Percentiles rank a stretch among this genome's conserved stretches.
Conservation (phyloP, 306 rosid genomes). For the Medicago lupulina region DNA sequence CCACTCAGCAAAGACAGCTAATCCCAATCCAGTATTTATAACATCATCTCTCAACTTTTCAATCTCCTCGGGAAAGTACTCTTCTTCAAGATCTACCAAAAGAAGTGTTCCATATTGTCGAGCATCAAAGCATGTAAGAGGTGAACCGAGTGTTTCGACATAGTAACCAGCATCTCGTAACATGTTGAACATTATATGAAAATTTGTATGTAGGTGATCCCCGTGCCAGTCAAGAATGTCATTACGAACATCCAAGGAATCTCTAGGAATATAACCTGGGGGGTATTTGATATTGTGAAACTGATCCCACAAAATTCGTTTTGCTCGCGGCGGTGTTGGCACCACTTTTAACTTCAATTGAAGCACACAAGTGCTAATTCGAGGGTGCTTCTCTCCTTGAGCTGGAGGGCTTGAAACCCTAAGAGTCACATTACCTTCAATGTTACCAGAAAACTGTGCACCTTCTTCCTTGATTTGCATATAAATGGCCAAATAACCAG, state of each 20-base stretch:
- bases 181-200: slow-evolving; percentile 96
- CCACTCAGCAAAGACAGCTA: slow-evolving; percentile 95
- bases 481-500: slow-evolving; percentile 93
- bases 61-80: slow-evolving; percentile 93
- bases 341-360: slow-evolving; percentile 87
- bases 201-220: slow-evolving; percentile 94
- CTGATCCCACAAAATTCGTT: slow-evolving; percentile 96
- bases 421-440: slow-evolving; percentile 91
- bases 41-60: slow-evolving; percentile 89
- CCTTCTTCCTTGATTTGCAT: slow-evolving; percentile 98
- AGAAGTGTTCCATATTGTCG: slow-evolving; percentile 88
- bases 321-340: slow-evolving; percentile 84
- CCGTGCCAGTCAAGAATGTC: slow-evolving; percentile 99
- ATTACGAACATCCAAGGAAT: slow-evolving; percentile 95
- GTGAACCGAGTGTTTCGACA: slow-evolving; percentile 93
- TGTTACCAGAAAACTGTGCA: slow-evolving; percentile 79
- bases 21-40: slow-evolving; percentile 82
- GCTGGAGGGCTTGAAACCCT: slow-evolving; percentile 83
- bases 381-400: slow-evolving; percentile 66
- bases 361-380: slow-evolving; percentile 78
- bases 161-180: slow-evolving; percentile 88
- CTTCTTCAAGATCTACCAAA: slow-evolving; percentile 97
- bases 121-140: slow-evolving; percentile 94
- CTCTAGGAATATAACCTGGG: slow-evolving; percentile 97
- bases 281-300: slow-evolving; percentile 96